These are phyloP conservation scores for Pseudogymnoascus sp. DNA, from an alignment of 2,329 filamentous ascomycete genomes.

Conservation along the genomic window DNA sequence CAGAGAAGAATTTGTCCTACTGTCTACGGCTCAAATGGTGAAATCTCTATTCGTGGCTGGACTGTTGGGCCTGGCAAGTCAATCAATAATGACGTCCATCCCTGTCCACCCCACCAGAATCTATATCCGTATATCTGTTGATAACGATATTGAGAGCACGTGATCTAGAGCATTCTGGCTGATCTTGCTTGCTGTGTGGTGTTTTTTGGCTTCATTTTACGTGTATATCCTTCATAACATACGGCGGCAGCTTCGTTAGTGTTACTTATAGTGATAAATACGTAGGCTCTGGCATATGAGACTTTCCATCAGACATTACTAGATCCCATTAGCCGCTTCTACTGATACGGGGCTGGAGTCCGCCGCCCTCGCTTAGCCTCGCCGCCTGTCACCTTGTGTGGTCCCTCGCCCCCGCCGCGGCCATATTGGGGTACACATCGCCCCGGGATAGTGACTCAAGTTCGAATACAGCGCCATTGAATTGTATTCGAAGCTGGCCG, in stretches of 20 bases:
- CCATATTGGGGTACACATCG: not conserved
- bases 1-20: not conserved
- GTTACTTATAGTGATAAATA: not conserved
- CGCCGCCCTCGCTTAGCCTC: not conserved
- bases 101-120: conserved; percentile 8
- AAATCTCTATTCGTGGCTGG: conserved; percentile 7
- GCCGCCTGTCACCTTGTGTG: conserved; percentile 1
- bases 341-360: not conserved
- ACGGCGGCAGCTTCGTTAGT: not conserved
- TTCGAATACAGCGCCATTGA: not conserved
- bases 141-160: not conserved
- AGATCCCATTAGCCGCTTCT: not conserved
- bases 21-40: conserved; percentile 3
- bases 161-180: not conserved
- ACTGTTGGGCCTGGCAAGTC: conserved; percentile 2
- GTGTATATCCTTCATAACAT: not conserved
- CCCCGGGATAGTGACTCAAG: not conserved
- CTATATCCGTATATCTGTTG: conserved; percentile 2
- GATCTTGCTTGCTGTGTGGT: not conserved
- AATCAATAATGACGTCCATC: conserved; percentile 9
- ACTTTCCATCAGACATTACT: not conserved
- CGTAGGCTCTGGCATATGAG: not conserved
- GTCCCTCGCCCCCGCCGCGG: not conserved
- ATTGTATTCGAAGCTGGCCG: not conserved
- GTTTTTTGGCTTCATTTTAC: not conserved